Evolutionary conservation across 257 asterid genomes (phyloP).

Genomic region (Catharanthus roseus): DNA sequence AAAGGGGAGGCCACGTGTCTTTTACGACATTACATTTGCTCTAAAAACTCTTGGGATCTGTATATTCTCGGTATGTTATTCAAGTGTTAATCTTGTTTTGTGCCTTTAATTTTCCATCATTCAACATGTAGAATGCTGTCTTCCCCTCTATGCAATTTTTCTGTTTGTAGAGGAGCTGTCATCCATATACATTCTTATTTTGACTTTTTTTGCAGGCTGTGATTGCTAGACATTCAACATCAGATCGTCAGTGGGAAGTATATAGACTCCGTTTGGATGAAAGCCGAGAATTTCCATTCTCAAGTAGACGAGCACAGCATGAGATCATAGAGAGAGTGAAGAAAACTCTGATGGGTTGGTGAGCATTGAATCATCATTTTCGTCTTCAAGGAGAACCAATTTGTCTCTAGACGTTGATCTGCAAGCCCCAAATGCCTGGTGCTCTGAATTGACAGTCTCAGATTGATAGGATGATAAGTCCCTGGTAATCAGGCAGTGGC

Average conservation of each 20-base stretch:
- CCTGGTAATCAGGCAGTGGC: neutral
- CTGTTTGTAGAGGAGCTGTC: neutral
- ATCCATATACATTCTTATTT: neutral
- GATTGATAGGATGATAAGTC: neutral
- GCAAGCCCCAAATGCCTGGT: neutral
- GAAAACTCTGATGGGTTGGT: conserved; percentile 46
- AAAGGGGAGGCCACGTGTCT: conserved; percentile 49
- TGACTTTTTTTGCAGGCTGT: conserved; percentile 34
- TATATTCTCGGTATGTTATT: conserved; percentile 36
- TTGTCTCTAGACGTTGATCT: neutral
- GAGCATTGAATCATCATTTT: conserved; percentile 8
- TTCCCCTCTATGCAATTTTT: neutral
- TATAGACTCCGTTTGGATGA: conserved; percentile 46
- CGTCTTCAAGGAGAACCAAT: conserved; percentile 1
- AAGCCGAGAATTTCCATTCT: conserved; percentile 33
- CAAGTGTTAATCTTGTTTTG: neutral
- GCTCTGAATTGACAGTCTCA: neutral
- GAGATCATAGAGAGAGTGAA: conserved; percentile 35
- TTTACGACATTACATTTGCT: conserved; percentile 41
- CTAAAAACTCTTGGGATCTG: conserved; percentile 38
- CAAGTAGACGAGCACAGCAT: conserved; percentile 28
- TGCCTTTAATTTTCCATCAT: neutral
- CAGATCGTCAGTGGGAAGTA: conserved; percentile 49
- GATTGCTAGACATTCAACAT: conserved; percentile 38
- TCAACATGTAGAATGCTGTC: neutral